Evolutionary conservation across 2,329 filamentous ascomycete genomes (phyloP).

Genomic region (Amphichorda felina): DNA sequence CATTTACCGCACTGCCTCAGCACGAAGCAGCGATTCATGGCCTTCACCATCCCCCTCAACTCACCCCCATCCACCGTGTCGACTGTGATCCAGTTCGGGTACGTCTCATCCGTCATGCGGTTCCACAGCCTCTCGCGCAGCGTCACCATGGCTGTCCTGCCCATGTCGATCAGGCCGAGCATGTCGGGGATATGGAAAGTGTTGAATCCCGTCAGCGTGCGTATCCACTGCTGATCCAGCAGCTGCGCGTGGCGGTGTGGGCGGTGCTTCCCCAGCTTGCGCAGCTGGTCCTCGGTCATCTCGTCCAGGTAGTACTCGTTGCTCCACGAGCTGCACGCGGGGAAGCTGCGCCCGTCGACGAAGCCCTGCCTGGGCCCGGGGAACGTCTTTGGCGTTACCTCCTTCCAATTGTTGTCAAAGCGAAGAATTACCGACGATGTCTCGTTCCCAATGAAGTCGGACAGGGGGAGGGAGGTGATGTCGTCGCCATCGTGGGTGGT

Average conservation of each 20-base stretch:
- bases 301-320: conserved; percentile 5
- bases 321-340: conserved; percentile 11
- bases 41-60: conserved; percentile 12
- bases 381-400: conserved; percentile 5
- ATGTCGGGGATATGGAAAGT: conserved; percentile 5
- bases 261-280: conserved; percentile 6
- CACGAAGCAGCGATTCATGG: conserved; percentile 17
- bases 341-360: conserved; percentile 12
- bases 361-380: conserved; percentile 16
- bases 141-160: conserved; percentile 5
- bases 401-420: conserved; percentile 10
- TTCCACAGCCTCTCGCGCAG: conserved; percentile 1
- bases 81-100: conserved; percentile 20
- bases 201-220: conserved; percentile 8
- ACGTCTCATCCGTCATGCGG: conserved; percentile 8
- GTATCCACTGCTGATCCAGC: conserved; percentile 14
- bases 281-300: conserved; percentile 11
- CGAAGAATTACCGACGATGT: conserved; percentile 16
- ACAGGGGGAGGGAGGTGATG: conserved; percentile 12
- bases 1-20: conserved; percentile 11
- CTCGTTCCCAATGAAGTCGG: conserved; percentile 11
- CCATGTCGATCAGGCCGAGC: conserved; percentile 7
- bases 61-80: conserved; percentile 13
- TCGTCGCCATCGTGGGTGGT: conserved; percentile 11
- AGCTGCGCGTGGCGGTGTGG: conserved; percentile 6